Evolutionary conservation across 176 grass and related monocot species (phyloP), one percentile per base, ranked within the genome.

Genomic region (Cenchrus fungigraminus): DNA sequence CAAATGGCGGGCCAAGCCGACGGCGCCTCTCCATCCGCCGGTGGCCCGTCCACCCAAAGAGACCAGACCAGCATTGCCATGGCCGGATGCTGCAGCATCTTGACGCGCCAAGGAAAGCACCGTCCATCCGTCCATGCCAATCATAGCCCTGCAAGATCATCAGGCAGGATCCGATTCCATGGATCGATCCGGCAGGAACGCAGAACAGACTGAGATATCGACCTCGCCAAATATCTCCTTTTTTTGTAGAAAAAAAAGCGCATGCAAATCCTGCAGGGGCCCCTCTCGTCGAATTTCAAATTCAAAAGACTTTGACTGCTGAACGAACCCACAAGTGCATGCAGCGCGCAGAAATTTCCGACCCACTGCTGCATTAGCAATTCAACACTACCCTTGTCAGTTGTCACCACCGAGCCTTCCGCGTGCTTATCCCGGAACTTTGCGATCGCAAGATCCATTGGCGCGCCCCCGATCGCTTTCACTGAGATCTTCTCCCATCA

Each of bases 111-210:
- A 40, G 4, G 32, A 54, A 74, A 74, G 68, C 58, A 62, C 29
- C 64, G 31, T 65, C 61, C 10, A 31, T 3, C 14, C 6, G 34
- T 19, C 25, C 12, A 19, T 42, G 13, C 79, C 37, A 83, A 71
- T 53, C n/a, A n/a, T 53, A 59, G 78, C 8, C 6, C 63, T 51
- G 51, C 8, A n/a, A 71, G 29, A 60, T 83, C 76, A 28, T n/a
- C 64, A 44, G 43, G 50, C 65, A 71, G 67, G 60, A 88, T 83
- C 63, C 3, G 74, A 72, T 83, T 78, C 80, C n/a, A 42, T 54
- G 45, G 7, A 46, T 46, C 31, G 58, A 79, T 66, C 13, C 56
- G 56, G 7, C 64, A 20, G 10, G 6, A 54, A 20, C 45, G 16
- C 4, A 13, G 28, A 31, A 17, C 2, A 9, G 7, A 16, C 50